Base-by-base conservation (phyloP, 225 moss, liverwort and hornwort genomes). In the Pseudoscleropodium purum region DNA sequence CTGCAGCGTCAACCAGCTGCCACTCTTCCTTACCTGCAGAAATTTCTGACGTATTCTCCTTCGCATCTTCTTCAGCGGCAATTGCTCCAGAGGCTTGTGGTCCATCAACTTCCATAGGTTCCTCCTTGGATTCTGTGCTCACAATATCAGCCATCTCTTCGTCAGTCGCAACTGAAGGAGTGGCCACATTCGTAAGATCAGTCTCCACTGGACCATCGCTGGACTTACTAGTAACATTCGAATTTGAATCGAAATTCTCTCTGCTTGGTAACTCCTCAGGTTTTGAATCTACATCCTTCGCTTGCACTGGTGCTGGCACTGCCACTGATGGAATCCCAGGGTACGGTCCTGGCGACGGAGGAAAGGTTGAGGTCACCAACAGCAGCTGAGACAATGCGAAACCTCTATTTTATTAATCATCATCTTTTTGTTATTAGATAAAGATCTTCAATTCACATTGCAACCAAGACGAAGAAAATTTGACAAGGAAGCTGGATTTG, bases 301-400 rank as follows among this genome's bases (percentile, higher is more conserved):
- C 89, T 75, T 60, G 81, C 81, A 81, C 86, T 60, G 92, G 86
- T 20, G 54, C 84, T 86, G 89, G 86, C 60, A 27, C 81, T 81
- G 12, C 18, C 78, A 92, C 85, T 80, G 93, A 90, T 45, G 87
- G 62, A 51, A 57, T 64, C 65, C 91, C 91, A 65, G 95, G 98
- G 88, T 96, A 98, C n/a, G 95, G 95, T 87, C 92, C 94, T 82
- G 89, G 85, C 83, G 95, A 96, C 37, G 93, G 92, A 90, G 96
- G 88, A 82, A 93, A 89, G 63, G 96, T 98, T 73, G 98, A 96
- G 68, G 96, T 96, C 84, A 98, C 96, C 89, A 98, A 87, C 88
- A 98, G 84, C 66, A 96, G 90, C 94, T 96, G 33, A 76, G 59
- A 91, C 51, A 86, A 84, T 36, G 25, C 52, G 25, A 84, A 84